A percentile compares a stretch with the other conserved stretches of the same genome.
These are phyloP conservation scores for Cucurbitaria berberidis DNA, from an alignment of 2,329 filamentous ascomycete genomes.

Conservation along the genomic window DNA sequence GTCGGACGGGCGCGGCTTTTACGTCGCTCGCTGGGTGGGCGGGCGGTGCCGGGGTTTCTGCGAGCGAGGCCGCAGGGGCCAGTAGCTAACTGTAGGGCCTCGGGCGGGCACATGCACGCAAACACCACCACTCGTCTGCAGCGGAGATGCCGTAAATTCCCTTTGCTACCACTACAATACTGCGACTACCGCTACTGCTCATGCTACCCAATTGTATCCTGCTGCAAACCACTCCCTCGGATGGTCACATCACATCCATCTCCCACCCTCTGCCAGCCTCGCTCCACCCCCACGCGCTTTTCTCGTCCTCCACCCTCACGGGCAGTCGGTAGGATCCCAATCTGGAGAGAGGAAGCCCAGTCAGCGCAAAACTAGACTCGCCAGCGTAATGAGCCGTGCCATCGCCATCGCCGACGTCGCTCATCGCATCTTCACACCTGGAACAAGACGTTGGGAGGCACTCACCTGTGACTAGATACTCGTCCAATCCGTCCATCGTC, in stretches of 20 bases:
- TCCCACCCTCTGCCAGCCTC: neutral
- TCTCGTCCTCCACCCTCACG: conserved; percentile 23
- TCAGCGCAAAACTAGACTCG: conserved; percentile 19
- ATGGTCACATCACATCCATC: conserved; percentile 10
- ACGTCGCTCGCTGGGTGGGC: conserved; percentile 23
- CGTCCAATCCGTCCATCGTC: conserved; percentile 69
- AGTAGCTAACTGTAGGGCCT: neutral
- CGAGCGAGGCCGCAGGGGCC: conserved; percentile 9
- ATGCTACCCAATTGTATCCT: neutral
- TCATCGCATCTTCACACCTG: conserved; percentile 1
- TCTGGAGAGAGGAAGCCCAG: conserved; percentile 34
- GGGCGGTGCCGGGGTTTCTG: conserved; percentile 10
- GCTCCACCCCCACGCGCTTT: conserved; percentile 28
- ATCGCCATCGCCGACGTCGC: conserved; percentile 19
- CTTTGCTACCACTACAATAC: too few relatives aligned
- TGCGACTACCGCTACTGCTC: neutral
- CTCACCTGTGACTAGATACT: conserved; percentile 69
- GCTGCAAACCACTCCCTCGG: conserved; percentile 3
- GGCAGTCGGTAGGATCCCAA: conserved; percentile 56
- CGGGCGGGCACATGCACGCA: conserved; percentile 8
- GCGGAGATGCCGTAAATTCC: conserved; percentile 11
- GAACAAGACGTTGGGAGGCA: neutral
- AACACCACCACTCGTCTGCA: conserved; percentile 3
- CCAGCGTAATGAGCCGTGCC: neutral
- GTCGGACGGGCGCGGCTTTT: conserved; percentile 24